Evolutionary conservation across 352 stramenopile species (phyloP).

Genomic region (Stramenopiles sp.): DNA sequence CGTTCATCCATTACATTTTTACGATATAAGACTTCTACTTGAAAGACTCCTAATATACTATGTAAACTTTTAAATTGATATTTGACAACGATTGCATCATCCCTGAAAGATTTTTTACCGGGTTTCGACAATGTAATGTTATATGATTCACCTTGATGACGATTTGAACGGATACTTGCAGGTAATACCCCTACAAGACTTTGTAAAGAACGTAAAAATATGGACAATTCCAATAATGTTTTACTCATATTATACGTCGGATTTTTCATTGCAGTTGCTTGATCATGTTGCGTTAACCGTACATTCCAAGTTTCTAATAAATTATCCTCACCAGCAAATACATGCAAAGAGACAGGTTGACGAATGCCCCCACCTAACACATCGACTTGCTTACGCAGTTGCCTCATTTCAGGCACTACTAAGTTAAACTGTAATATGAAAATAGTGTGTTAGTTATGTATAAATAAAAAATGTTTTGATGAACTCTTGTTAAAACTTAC

Average conservation of each 20-base stretch:
- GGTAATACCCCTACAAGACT: neutral
- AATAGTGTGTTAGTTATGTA: neutral
- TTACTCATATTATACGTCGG: constrained; percentile 1
- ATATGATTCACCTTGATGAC: neutral
- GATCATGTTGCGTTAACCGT: neutral
- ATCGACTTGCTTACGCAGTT: constrained; percentile 2
- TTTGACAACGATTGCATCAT: neutral
- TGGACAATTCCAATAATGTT: neutral
- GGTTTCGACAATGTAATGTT: neutral
- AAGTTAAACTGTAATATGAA: neutral
- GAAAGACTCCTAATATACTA: neutral
- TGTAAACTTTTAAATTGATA: neutral
- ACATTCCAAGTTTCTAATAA: constrained; percentile 4
- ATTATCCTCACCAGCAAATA: neutral
- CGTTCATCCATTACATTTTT: neutral
- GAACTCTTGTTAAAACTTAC: no score
- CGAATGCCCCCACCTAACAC: neutral
- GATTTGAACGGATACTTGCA: neutral
- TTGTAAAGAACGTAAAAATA: constrained; percentile 5
- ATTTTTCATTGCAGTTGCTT: neutral
- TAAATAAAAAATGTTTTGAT: neutral
- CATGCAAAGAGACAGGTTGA: neutral
- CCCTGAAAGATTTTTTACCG: neutral
- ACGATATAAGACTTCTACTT: neutral
- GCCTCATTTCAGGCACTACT: neutral